Evolutionary conservation across 768 basidiomycete species (phyloP).

Genomic region (Albatrellus ellisii): DNA sequence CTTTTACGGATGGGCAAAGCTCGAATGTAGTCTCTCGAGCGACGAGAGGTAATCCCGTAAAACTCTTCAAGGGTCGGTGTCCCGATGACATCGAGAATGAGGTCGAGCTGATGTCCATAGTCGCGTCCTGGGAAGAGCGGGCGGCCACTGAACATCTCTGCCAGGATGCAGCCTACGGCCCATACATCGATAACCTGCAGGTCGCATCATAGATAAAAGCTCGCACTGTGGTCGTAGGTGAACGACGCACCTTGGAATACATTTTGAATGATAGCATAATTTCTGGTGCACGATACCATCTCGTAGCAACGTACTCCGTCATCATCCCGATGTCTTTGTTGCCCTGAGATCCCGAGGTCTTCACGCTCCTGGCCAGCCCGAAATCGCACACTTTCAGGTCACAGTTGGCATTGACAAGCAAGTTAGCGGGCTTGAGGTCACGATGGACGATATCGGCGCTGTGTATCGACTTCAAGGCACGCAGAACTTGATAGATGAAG

Average conservation of each 20-base stretch:
- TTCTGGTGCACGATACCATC: slow-evolving; percentile 91
- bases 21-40: slow-evolving; percentile 81
- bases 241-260: slow-evolving; percentile 50
- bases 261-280: slow-evolving; percentile 93
- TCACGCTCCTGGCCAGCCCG: slow-evolving; percentile 61
- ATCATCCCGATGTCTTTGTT: slow-evolving; percentile 56
- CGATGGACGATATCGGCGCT: slow-evolving; percentile 72
- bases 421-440: slow-evolving; percentile 78
- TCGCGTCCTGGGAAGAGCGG: slow-evolving; percentile 83
- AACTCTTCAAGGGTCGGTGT: slow-evolving; percentile 87
- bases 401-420: slow-evolving; percentile 81
- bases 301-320: slow-evolving; percentile 83
- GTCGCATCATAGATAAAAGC: background rate
- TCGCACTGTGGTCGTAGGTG: background rate
- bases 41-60: slow-evolving; percentile 74
- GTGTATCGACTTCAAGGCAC: slow-evolving; percentile 83
- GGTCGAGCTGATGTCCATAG: slow-evolving; percentile 78
- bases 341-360: slow-evolving; percentile 34
- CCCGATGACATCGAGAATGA: slow-evolving; percentile 82
- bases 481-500: slow-evolving; percentile 74
- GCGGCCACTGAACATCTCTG: slow-evolving; percentile 70
- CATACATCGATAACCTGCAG: slow-evolving; percentile 55
- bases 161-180: slow-evolving; percentile 66
- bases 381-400: slow-evolving; percentile 88
- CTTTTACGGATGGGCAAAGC: slow-evolving; percentile 75